phyloP scores from a whole-genome alignment of 306 rosid genomes.

The Casuarina equisetifolia region DNA sequence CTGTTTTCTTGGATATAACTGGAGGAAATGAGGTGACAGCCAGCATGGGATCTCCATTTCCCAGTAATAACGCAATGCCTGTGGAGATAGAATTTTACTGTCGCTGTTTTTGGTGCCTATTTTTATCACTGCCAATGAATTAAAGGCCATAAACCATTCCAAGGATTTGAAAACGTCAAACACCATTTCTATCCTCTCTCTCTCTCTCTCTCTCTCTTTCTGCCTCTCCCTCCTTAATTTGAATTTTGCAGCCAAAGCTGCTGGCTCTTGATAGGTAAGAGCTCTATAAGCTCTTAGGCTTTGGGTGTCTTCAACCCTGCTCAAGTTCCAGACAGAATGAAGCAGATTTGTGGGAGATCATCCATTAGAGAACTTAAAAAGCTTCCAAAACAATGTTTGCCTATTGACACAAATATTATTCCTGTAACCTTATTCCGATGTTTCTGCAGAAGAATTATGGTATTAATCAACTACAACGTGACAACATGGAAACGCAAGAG shows the following conservation, averaged over 20 bases:
- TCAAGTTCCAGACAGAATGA: not conserved
- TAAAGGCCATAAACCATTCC: slow-evolving; percentile 4
- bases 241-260: not conserved
- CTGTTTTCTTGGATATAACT: slow-evolving; percentile 1
- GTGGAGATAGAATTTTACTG: slow-evolving; percentile 7
- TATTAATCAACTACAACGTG: no score
- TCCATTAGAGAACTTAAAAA: no score
- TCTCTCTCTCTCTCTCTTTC: not conserved
- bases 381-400: no score
- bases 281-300: not conserved
- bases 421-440: no score
- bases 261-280: not conserved
- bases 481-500: no score
- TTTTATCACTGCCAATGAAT: not conserved
- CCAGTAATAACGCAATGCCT: slow-evolving; percentile 22
- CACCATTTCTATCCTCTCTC: not conserved
- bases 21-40: slow-evolving; percentile 19
- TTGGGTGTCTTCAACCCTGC: not conserved
- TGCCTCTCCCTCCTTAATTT: not conserved
- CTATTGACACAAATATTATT: no score
- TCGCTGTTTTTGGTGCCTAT: slow-evolving; percentile 5
- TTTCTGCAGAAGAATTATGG: no score
- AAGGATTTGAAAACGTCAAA: not conserved
- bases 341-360: no score
- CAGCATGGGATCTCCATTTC: slow-evolving; percentile 6